Conservation (phyloP, 2,329 filamentous ascomycete species). For the Trichophyton simii region DNA sequence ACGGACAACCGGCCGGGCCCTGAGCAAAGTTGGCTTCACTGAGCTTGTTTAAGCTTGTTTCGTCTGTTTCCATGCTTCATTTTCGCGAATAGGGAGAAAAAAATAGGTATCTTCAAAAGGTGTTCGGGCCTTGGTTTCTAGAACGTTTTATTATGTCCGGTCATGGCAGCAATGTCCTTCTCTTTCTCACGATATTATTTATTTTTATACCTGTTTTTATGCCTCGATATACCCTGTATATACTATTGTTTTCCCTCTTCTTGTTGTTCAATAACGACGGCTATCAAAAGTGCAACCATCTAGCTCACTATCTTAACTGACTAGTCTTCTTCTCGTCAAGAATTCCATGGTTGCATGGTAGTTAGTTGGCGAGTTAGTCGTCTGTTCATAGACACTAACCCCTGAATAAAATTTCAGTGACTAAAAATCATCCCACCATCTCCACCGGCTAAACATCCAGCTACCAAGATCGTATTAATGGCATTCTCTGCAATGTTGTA, state of each 20-base stretch:
- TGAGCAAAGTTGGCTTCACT: background rate
- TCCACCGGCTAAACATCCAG: background rate
- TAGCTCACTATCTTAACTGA: too few species aligned
- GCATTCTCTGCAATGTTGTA: background rate
- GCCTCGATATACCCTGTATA: constrained; percentile 1
- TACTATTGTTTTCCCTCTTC: background rate
- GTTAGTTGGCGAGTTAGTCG: background rate
- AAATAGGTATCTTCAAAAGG: background rate
- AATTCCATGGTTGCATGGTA: too few species aligned
- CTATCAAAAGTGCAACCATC: too few species aligned
- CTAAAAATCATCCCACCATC: background rate
- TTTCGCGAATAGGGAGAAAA: background rate
- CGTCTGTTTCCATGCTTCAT: background rate
- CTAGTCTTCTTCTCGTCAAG: too few species aligned
- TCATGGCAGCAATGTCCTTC: background rate
- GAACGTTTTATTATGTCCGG: background rate
- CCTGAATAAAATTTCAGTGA: too few species aligned
- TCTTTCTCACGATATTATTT: too few species aligned
- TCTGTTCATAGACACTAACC: too few species aligned
- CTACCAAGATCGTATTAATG: too few species aligned
- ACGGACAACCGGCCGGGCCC: background rate
- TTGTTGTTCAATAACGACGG: background rate
- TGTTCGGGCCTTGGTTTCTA: background rate
- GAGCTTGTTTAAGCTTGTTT: background rate
- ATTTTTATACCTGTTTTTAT: background rate